A percentile compares a stretch with the other conserved stretches of the same genome.
Conservation (phyloP, 371 early-diverging fungal species). For the Mortierella sp. region DNA sequence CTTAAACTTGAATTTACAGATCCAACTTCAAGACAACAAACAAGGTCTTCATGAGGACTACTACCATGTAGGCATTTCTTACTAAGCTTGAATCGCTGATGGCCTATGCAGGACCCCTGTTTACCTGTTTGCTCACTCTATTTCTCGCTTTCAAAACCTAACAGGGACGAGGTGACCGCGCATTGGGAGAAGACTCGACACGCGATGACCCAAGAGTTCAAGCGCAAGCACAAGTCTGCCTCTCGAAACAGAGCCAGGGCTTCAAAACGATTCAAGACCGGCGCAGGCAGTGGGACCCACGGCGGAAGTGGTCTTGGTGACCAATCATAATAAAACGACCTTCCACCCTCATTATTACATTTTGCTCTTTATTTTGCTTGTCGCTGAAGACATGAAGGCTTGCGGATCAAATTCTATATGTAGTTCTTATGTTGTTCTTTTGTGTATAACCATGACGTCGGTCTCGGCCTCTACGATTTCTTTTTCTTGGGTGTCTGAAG, state of each 20-base stretch:
- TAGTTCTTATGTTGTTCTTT: not conserved
- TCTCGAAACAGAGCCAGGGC: conserved; percentile 52
- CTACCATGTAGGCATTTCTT: conserved; percentile 50
- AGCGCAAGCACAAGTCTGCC: conserved; percentile 63
- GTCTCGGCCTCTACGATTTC: conserved; percentile 27
- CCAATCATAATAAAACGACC: not conserved
- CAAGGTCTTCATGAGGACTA: conserved; percentile 59
- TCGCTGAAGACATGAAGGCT: too few relatives aligned
- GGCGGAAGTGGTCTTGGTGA: conserved; percentile 8
- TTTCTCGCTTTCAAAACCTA: not conserved
- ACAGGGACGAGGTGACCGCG: conserved; percentile 59
- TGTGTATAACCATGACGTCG: not conserved
- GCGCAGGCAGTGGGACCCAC: not conserved
- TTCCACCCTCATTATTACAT: too few relatives aligned
- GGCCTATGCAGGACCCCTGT: not conserved
- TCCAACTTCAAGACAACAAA: conserved; percentile 50
- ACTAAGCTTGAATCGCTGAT: not conserved
- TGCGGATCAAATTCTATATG: not conserved
- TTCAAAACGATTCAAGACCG: conserved; percentile 35
- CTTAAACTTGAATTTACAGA: conserved; percentile 32
- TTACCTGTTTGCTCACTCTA: not conserved
- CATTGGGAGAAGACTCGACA: conserved; percentile 60
- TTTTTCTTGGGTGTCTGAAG: conserved; percentile 50
- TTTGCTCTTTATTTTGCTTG: not conserved
- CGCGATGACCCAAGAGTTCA: conserved; percentile 65